Evolutionary conservation across 345 rosid genomes (phyloP).

Genomic region (Trapa incisa): DNA sequence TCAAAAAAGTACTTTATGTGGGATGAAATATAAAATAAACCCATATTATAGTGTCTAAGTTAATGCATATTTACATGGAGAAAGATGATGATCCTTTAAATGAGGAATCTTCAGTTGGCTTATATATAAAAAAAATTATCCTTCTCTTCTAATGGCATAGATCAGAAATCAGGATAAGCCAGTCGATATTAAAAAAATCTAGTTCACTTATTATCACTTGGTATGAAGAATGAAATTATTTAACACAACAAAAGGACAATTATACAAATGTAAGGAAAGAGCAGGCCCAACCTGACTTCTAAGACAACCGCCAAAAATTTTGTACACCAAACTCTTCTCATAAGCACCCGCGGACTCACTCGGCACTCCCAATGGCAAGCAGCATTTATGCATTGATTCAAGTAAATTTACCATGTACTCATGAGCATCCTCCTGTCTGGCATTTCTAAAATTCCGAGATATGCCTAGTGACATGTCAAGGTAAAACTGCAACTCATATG

Average conservation of each 20-base stretch:
- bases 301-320: slow-evolving; percentile 88
- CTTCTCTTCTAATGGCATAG: background rate
- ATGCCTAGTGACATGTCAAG: slow-evolving; percentile 56
- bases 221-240: too few relatives aligned
- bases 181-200: background rate
- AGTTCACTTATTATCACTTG: too few relatives aligned
- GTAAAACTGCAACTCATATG: slow-evolving; percentile 9
- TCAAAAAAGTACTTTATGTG: too few relatives aligned
- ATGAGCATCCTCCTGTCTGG: slow-evolving; percentile 93
- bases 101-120: too few relatives aligned
- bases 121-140: background rate
- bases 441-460: slow-evolving; percentile 67
- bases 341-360: slow-evolving; percentile 89
- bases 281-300: slow-evolving; percentile 61
- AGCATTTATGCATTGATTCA: slow-evolving; percentile 95
- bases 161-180: background rate
- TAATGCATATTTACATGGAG: background rate
- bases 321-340: slow-evolving; percentile 88
- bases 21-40: too few relatives aligned
- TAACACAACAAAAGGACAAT: too few relatives aligned
- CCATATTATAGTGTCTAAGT: too few relatives aligned
- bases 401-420: slow-evolving; percentile 91
- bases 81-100: background rate
- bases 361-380: slow-evolving; percentile 87
- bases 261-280: slow-evolving; percentile 2